These are phyloP conservation scores for Pythium oligandrum DNA, from an alignment of 352 stramenopile species.

Conservation along the genomic window DNA sequence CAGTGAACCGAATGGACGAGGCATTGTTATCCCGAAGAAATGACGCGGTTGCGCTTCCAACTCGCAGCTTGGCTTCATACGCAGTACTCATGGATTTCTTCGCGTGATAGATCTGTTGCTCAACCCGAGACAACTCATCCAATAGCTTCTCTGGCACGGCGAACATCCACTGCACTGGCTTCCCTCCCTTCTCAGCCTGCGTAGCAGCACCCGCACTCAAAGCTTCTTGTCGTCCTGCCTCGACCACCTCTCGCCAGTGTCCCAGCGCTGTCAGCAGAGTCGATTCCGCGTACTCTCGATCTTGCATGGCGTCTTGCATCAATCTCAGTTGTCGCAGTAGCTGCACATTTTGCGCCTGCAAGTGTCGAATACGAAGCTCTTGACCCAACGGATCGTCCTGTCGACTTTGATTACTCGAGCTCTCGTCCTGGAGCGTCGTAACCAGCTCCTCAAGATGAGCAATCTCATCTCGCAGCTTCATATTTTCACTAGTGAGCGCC, in stretches of 20 bases:
- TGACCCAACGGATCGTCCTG: neutral
- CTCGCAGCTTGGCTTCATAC: constrained; percentile 12
- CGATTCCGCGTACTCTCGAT: constrained; percentile 28
- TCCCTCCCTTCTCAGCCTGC: constrained; percentile 6
- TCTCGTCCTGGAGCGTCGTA: constrained; percentile 22
- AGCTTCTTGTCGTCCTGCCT: constrained; percentile 38
- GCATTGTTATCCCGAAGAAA: constrained; percentile 6
- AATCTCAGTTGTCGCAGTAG: constrained; percentile 46
- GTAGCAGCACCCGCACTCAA: constrained; percentile 30
- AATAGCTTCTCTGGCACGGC: constrained; percentile 11
- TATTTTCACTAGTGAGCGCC: constrained; percentile 31
- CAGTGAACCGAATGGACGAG: constrained; percentile 10
- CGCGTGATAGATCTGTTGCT: constrained; percentile 14
- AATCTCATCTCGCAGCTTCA: constrained; percentile 38
- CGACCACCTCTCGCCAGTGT: constrained; percentile 36
- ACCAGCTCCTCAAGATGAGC: constrained; percentile 38
- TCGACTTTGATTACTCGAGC: constrained; percentile 9
- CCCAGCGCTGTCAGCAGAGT: constrained; percentile 31
- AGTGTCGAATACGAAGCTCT: constrained; percentile 24
- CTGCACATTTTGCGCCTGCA: constrained; percentile 61
- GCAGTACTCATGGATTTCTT: constrained; percentile 9
- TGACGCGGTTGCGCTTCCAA: constrained; percentile 11
- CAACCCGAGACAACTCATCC: constrained; percentile 15
- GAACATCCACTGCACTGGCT: constrained; percentile 23
- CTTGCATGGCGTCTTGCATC: constrained; percentile 31